phyloP scores from a whole-genome alignment of 345 rosid species.

The Citrus maxima region DNA sequence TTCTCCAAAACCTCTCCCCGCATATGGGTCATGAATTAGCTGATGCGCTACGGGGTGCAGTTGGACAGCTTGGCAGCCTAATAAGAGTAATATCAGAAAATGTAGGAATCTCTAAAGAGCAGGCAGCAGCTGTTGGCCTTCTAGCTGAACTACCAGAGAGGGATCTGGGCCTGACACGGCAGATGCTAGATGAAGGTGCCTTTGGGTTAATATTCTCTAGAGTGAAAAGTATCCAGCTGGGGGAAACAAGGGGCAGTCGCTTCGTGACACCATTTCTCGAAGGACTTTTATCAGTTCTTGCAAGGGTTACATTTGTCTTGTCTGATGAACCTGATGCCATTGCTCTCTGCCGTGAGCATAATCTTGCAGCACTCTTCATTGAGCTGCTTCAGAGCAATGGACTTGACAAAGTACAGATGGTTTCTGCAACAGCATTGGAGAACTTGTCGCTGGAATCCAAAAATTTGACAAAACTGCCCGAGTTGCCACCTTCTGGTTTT shows the following conservation, averaged over 20 bases:
- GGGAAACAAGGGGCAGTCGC: conserved; percentile 67
- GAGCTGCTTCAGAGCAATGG: conserved; percentile 75
- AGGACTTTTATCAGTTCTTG: conserved; percentile 75
- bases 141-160: conserved; percentile 94
- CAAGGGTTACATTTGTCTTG: conserved; percentile 74
- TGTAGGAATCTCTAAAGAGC: conserved; percentile 77
- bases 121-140: conserved; percentile 86
- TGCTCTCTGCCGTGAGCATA: conserved; percentile 62
- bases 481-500: conserved; percentile 57
- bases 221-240: conserved; percentile 61
- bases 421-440: conserved; percentile 86
- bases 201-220: conserved; percentile 54
- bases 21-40: conserved; percentile 87
- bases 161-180: conserved; percentile 82
- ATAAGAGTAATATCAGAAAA: conserved; percentile 64
- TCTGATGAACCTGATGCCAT: conserved; percentile 60
- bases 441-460: conserved; percentile 79
- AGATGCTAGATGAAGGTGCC: conserved; percentile 78
- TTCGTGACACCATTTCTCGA: conserved; percentile 73
- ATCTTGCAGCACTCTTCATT: conserved; percentile 60
- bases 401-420: conserved; percentile 72
- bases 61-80: conserved; percentile 80
- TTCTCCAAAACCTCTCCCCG: conserved; percentile 77
- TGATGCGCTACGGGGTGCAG: conserved; percentile 68
- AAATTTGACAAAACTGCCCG: conserved; percentile 69